Base-by-base conservation (phyloP, 768 basidiomycete species). In the Lactarius tabidus region DNA sequence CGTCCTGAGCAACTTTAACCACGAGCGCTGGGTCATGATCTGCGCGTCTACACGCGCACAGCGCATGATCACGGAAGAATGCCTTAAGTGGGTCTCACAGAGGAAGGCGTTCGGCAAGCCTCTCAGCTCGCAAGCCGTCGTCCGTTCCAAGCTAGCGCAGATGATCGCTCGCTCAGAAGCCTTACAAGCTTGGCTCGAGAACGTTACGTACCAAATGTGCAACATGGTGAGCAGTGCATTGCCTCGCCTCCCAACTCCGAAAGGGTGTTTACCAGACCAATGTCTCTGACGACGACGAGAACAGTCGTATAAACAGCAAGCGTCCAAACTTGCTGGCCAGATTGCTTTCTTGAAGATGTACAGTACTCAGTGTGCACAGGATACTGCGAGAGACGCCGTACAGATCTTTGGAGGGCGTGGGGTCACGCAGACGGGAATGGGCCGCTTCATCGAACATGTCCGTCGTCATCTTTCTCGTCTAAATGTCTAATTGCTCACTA, bases 71-170 rank as follows among this genome's bases (percentile, higher is more conserved):
- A 83, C 91, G 43, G 93, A 95, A 70, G 93, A 94, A 77, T 93
- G 91, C 72, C 73, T 95, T 71, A 87, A 90, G 86, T 86, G 56
- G 67, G 79, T 87, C 3, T 82, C 84, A 54, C 93, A 97, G 74
- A 86, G 95, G 53, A 88, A 92, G 71, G 94, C 92, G n/a, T 96
- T 96, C 71, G 95, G 94, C 57, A 93, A 90, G 75, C 91, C 89
- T 5, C 79, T 96, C 59, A 83, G 84, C 66, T 85, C 89, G 8
- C 90, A 92, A 71, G 85, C 95, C 0, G 90, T 97, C 65, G 88
- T 98, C 68, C 86, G 95, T n/a, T 78, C 85, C 61, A 96, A 94
- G 79, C 77, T 98, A 55, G 94, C 94, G 4, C 79, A 71, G 18
- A 98, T 98, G 92, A 94, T 97, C 65, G 83, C 90, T 51, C 86